Conservation (phyloP, 208 protist genomes). For the Leishmania amazonensis region DNA sequence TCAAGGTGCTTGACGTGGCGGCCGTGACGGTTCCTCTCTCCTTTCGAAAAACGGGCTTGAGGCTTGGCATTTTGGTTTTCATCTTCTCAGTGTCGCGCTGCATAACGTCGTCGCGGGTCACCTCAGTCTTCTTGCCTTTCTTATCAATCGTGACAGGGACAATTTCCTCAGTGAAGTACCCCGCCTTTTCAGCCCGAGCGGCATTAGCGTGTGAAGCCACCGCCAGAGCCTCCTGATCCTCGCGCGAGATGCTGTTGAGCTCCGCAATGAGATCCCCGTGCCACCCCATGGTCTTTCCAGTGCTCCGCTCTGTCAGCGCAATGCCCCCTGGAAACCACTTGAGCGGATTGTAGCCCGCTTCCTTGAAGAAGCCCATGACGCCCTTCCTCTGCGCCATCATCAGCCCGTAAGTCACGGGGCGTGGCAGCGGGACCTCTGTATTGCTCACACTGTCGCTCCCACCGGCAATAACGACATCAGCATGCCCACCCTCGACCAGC, state of each 20-base stretch:
- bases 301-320: constrained; percentile 72
- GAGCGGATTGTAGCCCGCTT: constrained; percentile 65
- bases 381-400: constrained; percentile 61
- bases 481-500: constrained; percentile 77
- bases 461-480: constrained; percentile 84
- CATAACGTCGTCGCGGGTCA: constrained; percentile 73
- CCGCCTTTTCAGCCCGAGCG: constrained; percentile 55
- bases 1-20: constrained; percentile 75
- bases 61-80: constrained; percentile 60
- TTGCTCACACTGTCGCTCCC: constrained; percentile 89
- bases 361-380: constrained; percentile 50
- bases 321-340: constrained; percentile 69
- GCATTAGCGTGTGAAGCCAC: constrained; percentile 74
- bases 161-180: constrained; percentile 80
- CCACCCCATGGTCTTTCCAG: constrained; percentile 91
- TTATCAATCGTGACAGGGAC: constrained; percentile 45
- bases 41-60: constrained; percentile 83
- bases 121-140: constrained; percentile 42
- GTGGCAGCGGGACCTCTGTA: constrained; percentile 63
- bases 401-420: constrained; percentile 52
- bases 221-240: constrained; percentile 76
- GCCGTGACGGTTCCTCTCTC: constrained; percentile 81
- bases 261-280: constrained; percentile 87
- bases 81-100: constrained; percentile 60
- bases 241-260: constrained; percentile 68